Evolutionary conservation across 2,329 filamentous ascomycete genomes (phyloP).

Genomic region (Fusarium zealandicum): DNA sequence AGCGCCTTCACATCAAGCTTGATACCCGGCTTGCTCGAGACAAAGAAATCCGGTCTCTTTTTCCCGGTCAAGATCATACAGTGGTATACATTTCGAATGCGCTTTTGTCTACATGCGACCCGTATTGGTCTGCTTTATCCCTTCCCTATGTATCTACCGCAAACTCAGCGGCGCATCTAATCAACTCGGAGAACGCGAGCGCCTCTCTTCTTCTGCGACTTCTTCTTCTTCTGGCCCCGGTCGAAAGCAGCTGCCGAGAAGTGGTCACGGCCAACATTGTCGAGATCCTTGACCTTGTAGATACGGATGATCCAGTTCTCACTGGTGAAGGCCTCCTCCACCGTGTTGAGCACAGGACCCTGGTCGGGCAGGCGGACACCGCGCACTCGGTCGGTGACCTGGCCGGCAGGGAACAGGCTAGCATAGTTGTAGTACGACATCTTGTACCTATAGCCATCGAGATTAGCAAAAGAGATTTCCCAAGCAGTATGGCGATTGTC

Average conservation of each 20-base stretch:
- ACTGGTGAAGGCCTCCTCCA: conserved; percentile 97
- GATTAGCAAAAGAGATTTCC: too few species aligned
- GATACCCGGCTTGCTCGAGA: background rate
- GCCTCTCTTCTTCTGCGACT: conserved; percentile 74
- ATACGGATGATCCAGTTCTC: conserved; percentile 99
- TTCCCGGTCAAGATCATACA: conserved; percentile 43
- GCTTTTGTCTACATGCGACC: conserved; percentile 46
- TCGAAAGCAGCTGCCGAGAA: conserved; percentile 73
- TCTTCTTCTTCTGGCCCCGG: conserved; percentile 85
- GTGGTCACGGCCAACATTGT: conserved; percentile 94
- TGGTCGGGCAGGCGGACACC: conserved; percentile 80
- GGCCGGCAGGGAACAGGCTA: conserved; percentile 86
- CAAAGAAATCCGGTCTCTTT: conserved; percentile 22
- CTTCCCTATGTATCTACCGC: conserved; percentile 22
- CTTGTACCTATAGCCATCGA: conserved; percentile 79
- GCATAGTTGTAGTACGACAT: conserved; percentile 99
- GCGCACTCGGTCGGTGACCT: conserved; percentile 90
- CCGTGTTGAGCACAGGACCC: conserved; percentile 82
- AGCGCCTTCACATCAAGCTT: background rate
- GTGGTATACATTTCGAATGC: conserved; percentile 49
- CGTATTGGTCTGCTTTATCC: conserved; percentile 33
- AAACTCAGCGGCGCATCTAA: conserved; percentile 50
- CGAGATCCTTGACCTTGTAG: conserved; percentile 99
- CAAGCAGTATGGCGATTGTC: background rate
- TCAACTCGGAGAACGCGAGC: conserved; percentile 75